Percentiles rank a stretch among this genome's conserved stretches.
Evolutionary conservation across 176 grass and related monocot genomes (phyloP).

Genomic region (Guadua angustifolia): DNA sequence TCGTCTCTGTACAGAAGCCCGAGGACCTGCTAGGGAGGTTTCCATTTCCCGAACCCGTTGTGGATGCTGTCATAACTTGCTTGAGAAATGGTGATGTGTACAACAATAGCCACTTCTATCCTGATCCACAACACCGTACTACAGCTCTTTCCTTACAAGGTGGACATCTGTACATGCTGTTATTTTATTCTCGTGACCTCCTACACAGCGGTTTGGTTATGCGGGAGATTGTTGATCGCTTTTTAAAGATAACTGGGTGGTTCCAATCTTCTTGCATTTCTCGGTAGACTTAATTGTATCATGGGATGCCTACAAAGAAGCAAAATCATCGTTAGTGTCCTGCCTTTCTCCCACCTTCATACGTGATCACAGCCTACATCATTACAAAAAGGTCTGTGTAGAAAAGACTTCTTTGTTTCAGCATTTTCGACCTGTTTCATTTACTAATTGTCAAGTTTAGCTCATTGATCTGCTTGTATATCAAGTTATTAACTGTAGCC

Average conservation of each 20-base stretch:
- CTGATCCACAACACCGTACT: conserved; percentile 67
- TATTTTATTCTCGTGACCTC: conserved; percentile 63
- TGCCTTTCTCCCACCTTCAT: conserved; percentile 65
- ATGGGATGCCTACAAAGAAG: conserved; percentile 78
- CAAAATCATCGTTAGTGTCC: conserved; percentile 57
- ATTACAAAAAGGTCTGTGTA: conserved; percentile 59
- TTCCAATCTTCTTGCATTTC: conserved; percentile 73
- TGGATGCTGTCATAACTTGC: conserved; percentile 60
- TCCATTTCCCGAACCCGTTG: conserved; percentile 58
- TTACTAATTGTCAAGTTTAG: neutral
- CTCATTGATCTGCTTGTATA: conserved; percentile 6
- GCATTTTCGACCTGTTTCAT: neutral
- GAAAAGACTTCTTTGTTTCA: neutral
- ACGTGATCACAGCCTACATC: conserved; percentile 54
- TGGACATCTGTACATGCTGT: conserved; percentile 56
- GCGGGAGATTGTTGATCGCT: conserved; percentile 68
- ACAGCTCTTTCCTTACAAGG: conserved; percentile 64
- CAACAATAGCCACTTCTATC: conserved; percentile 53
- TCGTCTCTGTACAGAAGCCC: conserved; percentile 57
- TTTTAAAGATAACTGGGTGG: conserved; percentile 80
- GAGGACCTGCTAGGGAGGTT: conserved; percentile 72
- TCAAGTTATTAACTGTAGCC: neutral
- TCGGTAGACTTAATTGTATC: conserved; percentile 65
- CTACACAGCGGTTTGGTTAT: conserved; percentile 60
- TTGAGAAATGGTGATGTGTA: conserved; percentile 67